These are phyloP conservation scores for Kwoniella newhampshirensis DNA, from an alignment of 768 basidiomycete species.

Conservation along the genomic window DNA sequence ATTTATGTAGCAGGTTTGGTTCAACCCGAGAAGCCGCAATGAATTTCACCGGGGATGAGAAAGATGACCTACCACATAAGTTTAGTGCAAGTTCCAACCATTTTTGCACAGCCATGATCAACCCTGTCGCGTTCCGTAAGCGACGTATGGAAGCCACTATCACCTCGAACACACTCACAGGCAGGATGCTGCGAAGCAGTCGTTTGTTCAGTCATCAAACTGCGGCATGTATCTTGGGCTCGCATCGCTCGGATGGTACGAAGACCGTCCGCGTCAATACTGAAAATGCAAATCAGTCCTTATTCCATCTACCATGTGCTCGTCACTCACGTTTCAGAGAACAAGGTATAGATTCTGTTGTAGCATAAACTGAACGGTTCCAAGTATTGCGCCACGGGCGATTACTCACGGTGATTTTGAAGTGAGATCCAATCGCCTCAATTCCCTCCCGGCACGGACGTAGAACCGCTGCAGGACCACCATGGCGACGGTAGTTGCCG, in stretches of 20 bases:
- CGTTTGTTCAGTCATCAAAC: conserved; percentile 8
- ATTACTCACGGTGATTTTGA: conserved; percentile 20
- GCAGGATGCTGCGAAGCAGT: conserved; percentile 26
- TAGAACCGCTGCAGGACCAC: conserved; percentile 24
- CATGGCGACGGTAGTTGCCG: conserved; percentile 6
- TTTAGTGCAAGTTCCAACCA: conserved; percentile 27
- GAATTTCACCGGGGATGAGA: too few relatives aligned
- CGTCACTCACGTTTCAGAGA: conserved; percentile 22
- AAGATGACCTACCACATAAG: conserved; percentile 5
- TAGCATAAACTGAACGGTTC: not conserved
- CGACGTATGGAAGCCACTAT: not conserved
- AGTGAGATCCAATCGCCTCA: conserved; percentile 23
- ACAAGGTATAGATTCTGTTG: conserved; percentile 16
- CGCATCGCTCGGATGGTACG: conserved; percentile 26
- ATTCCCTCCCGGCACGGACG: conserved; percentile 20
- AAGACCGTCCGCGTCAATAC: conserved; percentile 20
- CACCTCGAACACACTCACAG: conserved; percentile 4
- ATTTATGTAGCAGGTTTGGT: not conserved
- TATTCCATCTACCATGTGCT: not conserved
- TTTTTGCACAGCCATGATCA: conserved; percentile 19
- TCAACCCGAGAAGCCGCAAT: too few relatives aligned
- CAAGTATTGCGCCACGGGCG: too few relatives aligned
- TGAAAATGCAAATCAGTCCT: not conserved
- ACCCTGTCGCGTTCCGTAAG: conserved; percentile 5
- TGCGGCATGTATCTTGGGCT: conserved; percentile 10